These are phyloP conservation scores for Curvularia spicifera DNA, from an alignment of 2,329 filamentous ascomycete species.

Conservation along the genomic window DNA sequence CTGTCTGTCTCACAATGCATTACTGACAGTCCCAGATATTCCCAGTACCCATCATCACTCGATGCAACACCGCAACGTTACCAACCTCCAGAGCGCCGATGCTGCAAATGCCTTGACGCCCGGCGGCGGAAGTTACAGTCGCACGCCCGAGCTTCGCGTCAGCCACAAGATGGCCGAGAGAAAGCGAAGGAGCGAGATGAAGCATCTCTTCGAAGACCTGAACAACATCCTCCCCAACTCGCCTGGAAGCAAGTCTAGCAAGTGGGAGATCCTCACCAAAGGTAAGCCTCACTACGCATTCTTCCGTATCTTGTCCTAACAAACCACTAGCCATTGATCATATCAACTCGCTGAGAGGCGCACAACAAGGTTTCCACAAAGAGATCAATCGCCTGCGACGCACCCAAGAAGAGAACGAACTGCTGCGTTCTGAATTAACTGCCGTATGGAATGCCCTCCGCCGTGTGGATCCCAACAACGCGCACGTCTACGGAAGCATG, in stretches of 20 bases:
- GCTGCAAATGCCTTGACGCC: slow-evolving; percentile 57
- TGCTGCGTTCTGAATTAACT: slow-evolving; percentile 55
- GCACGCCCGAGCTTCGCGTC: slow-evolving; percentile 80
- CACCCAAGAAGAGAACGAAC: slow-evolving; percentile 55
- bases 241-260: slow-evolving; percentile 82
- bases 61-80: slow-evolving; percentile 75
- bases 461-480: slow-evolving; percentile 53
- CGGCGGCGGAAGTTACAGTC: slow-evolving; percentile 77
- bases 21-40: slow-evolving; percentile 47
- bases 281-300: slow-evolving; percentile 60
- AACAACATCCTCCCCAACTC: slow-evolving; percentile 80
- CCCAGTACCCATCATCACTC: slow-evolving; percentile 72
- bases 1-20: slow-evolving; percentile 10
- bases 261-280: slow-evolving; percentile 88
- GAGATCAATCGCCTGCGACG: slow-evolving; percentile 54
- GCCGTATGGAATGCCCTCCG: slow-evolving; percentile 56
- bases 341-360: slow-evolving; percentile 51
- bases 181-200: slow-evolving; percentile 87
- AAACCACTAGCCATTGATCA: slow-evolving; percentile 56
- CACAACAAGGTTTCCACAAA: slow-evolving; percentile 48
- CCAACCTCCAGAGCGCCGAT: slow-evolving; percentile 67
- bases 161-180: slow-evolving; percentile 86
- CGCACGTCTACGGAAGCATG: slow-evolving; percentile 57
- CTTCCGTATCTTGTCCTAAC: slow-evolving; percentile 14
- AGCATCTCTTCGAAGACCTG: slow-evolving; percentile 81